Evolutionary conservation across 805 yeast species (phyloP), one percentile per base, ranked within the genome.

Genomic region (Kazachstania psychrophila): DNA sequence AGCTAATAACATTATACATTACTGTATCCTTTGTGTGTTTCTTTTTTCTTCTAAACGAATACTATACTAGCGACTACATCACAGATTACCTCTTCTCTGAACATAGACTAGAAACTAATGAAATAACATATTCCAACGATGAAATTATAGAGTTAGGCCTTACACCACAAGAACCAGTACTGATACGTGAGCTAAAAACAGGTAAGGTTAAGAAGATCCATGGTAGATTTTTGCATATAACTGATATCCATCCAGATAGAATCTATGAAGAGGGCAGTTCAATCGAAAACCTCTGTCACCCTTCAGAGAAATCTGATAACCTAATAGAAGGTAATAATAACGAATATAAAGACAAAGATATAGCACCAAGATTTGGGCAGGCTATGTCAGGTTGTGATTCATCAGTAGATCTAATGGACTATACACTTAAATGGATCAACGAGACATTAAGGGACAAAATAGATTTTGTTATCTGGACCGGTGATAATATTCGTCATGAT

Each of bases 391-490:
- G 89, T 2, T 85, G 95, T 51, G 95, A 85, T 54, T 64, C 86
- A 2, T 86, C 95, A 2, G 56, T 75, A 54, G 58, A 60, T 1
- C 57, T 85, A 33, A 74, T 79, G 58, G 64, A 75, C 8, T 66
- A 66, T 13, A 83, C 94, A 0, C 59, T 85, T 37, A 54, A 68
- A 22, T 85, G 94, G 92, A 62, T 85, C 2, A 57, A 66, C 15
- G 64, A 66, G 10, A 76, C 83, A 41, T 56, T 85, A 41, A 72
- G 67, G 42, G 92, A 82, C 56, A 76, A 84, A 45, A 77, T 85
- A 33, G 95, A 85, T 56, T 85, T 85, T 58, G 78, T 85, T 10
- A 71, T 85, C 11, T 85, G 95, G 95, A 84, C 95, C 0, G 95
- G 95, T 23, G 95, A 85, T 59, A 85, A 84, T 49, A 73, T 82